These are phyloP conservation scores for Acorus calamus DNA, from an alignment of 106 monocot species.

Conservation along the genomic window DNA sequence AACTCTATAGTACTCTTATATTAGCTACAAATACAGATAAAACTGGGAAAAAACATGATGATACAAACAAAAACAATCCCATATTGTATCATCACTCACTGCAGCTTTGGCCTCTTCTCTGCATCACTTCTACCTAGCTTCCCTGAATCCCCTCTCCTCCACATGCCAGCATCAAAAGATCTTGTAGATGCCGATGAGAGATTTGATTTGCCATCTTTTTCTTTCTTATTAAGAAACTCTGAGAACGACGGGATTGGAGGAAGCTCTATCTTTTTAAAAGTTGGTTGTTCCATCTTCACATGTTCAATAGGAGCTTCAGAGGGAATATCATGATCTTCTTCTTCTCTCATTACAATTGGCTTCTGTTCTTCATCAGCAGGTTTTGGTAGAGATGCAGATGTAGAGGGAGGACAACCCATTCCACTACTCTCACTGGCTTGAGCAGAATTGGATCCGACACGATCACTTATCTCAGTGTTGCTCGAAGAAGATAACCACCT, in stretches of 20 bases:
- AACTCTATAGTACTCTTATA: too few relatives aligned
- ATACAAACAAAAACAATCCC: too few relatives aligned
- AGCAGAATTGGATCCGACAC: slow-evolving; percentile 18
- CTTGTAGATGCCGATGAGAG: neutral
- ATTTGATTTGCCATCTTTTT: slow-evolving; percentile 5
- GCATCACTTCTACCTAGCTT: neutral
- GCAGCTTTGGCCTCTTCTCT: slow-evolving; percentile 15
- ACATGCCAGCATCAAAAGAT: neutral
- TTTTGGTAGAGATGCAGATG: neutral
- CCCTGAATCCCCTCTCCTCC: slow-evolving; percentile 8
- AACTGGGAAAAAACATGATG: too few relatives aligned
- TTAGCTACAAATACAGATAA: too few relatives aligned
- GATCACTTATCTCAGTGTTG: slow-evolving; percentile 36
- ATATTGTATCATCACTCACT: neutral
- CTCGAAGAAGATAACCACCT: slow-evolving; percentile 71
- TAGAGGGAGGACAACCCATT: neutral
- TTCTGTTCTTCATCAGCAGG: neutral
- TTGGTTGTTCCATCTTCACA: neutral
- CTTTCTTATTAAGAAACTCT: slow-evolving; percentile 42
- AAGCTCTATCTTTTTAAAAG: slow-evolving; percentile 29
- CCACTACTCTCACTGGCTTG: neutral
- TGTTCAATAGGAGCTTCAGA: neutral
- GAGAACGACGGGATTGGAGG: slow-evolving; percentile 57
- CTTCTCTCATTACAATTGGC: neutral
- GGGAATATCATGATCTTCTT: neutral